Percentiles rank a stretch among this genome's conserved stretches.
Conservation (phyloP, 345 rosid species). For the Gossypium stocksii region DNA sequence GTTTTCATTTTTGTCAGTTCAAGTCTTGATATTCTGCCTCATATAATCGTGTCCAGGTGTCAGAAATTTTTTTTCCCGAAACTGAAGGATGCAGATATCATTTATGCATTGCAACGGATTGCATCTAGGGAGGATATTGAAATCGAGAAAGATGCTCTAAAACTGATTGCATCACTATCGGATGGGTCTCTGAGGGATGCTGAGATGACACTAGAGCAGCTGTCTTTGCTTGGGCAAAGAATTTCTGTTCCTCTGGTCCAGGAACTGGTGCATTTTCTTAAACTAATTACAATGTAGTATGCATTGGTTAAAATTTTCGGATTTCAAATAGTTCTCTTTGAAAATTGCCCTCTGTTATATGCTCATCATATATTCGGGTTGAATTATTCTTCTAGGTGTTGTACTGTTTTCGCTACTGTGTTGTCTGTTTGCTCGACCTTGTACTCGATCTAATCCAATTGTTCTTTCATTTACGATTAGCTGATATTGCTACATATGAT, state of each 20-base stretch:
- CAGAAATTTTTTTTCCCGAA: slow-evolving; percentile 95
- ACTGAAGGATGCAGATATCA: slow-evolving; percentile 81
- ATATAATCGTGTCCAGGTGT: slow-evolving; percentile 82
- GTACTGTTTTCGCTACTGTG: not conserved
- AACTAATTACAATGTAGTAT: too few species aligned
- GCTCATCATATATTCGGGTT: not conserved
- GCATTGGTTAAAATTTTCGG: not conserved
- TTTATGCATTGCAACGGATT: slow-evolving; percentile 67
- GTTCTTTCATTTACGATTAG: not conserved
- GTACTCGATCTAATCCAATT: not conserved
- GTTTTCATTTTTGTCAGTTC: slow-evolving; percentile 82
- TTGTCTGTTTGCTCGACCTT: not conserved
- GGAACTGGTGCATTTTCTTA: slow-evolving; percentile 63
- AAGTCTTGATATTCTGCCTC: slow-evolving; percentile 88
- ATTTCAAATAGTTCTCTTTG: too few species aligned
- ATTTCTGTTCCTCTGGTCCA: slow-evolving; percentile 83
- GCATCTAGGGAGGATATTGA: slow-evolving; percentile 68
- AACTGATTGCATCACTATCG: slow-evolving; percentile 85
- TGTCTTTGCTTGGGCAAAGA: slow-evolving; percentile 84
- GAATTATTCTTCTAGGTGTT: not conserved
- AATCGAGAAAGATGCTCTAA: slow-evolving; percentile 75
- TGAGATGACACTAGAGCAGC: slow-evolving; percentile 90
- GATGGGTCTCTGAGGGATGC: slow-evolving; percentile 98
- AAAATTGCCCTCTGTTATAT: not conserved
- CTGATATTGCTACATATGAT: slow-evolving; percentile 12